phyloP scores from a whole-genome alignment of 176 grass and related monocot genomes.

The Puya raimondii region DNA sequence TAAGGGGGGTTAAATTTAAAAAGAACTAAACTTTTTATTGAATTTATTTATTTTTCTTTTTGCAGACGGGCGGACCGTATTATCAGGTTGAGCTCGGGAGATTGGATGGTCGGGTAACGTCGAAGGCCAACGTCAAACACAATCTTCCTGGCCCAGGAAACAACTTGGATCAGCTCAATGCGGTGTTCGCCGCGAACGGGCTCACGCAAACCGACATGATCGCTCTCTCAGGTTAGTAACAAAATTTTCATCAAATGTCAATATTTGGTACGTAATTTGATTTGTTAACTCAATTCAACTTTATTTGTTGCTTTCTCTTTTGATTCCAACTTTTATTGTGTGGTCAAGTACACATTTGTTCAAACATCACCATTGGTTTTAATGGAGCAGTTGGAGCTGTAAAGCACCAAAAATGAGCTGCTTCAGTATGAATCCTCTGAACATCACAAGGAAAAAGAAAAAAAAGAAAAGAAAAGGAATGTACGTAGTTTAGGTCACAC shows the following conservation, averaged over 20 bases:
- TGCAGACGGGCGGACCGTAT: slow-evolving; percentile 46
- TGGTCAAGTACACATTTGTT: too few species aligned
- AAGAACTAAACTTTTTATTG: neutral
- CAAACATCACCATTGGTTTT: too few species aligned
- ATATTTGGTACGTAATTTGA: neutral
- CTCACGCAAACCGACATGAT: slow-evolving; percentile 80
- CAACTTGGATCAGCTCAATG: slow-evolving; percentile 57
- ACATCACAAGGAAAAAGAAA: too few species aligned
- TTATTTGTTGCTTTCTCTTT: neutral
- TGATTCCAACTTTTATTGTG: too few species aligned
- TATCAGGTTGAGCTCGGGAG: slow-evolving; percentile 65
- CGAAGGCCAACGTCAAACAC: slow-evolving; percentile 62
- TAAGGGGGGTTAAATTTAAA: neutral
- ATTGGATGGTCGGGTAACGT: slow-evolving; percentile 53
- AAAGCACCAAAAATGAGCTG: too few species aligned
- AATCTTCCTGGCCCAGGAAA: slow-evolving; percentile 57
- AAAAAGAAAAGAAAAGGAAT: too few species aligned
- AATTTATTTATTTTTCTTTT: neutral
- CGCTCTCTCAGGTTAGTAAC: slow-evolving; percentile 40
- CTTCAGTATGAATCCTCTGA: too few species aligned
- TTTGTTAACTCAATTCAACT: neutral
- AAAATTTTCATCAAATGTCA: neutral
- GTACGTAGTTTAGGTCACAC: too few species aligned
- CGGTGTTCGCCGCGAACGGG: slow-evolving; percentile 51
- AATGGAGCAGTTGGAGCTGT: too few species aligned